Evolutionary conservation across 305 asterid species (phyloP), one percentile per base, ranked within the genome.

Genomic region (Ajuga reptans): DNA sequence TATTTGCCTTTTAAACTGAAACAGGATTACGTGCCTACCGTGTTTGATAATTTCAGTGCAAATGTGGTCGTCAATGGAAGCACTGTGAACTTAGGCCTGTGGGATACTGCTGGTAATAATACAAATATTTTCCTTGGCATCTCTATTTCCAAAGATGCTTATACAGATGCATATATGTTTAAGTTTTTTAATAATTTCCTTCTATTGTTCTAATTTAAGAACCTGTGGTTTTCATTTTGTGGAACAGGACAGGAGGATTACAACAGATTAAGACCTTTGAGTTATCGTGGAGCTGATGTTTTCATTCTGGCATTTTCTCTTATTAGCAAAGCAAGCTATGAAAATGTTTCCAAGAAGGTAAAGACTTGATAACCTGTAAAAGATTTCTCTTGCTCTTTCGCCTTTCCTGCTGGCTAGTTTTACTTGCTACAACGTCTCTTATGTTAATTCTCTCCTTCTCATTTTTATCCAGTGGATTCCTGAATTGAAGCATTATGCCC

Each of bases 211-310:
- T 54, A 36, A 59, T 51, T 72, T 65, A 12, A 67, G 33, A 72
- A 42, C 73, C 47, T 60, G 15, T 31, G 50, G 52, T 53, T 54
- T 6, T 70, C 45, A 3, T 64, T 78, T 53, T 61, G 42, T 77
- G 75, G 68, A 80, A 83, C 94, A 91, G 97, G 97, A 69, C 97
- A 91, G 79, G 97, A 91, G 79, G 97, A 91, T 74, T 91, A 91
- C 65, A 91, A 91, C 80, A 86, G 97, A 85, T 83, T 91, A 82
- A 86, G 97, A 83, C 97, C 97, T 76, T 78, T 91, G 87, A 91
- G 97, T 82, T 91, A 91, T 71, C 97, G 97, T 73, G 97, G 97
- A 76, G 97, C 97, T 78, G 97, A 91, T 84, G 97, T 89, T 78
- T 91, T 91, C 83, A 91, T 91, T 79, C 83, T 91, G 86, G 97